A percentile compares a stretch with the other conserved stretches of the same genome.
phyloP scores from a whole-genome alignment of 2,329 filamentous ascomycete genomes.

The Xylaria sp. region DNA sequence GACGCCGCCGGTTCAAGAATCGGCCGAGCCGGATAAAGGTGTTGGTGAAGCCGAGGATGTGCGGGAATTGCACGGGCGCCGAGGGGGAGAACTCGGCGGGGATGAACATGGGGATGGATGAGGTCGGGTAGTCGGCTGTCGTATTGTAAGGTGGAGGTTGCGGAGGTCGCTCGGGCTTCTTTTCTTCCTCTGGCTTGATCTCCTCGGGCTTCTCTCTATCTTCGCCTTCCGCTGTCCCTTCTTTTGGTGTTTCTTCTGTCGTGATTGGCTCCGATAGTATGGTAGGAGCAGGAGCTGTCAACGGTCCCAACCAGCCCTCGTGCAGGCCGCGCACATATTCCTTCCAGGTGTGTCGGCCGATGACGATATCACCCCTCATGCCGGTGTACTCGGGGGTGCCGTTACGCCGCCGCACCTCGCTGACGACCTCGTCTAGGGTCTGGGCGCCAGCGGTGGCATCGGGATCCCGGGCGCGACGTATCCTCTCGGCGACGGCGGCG shows the following conservation, averaged over 20 bases:
- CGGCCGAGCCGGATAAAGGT: conserved; percentile 87
- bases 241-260: conserved; percentile 25
- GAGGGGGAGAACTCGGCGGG: conserved; percentile 79
- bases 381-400: conserved; percentile 78
- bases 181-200: conserved; percentile 59
- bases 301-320: conserved; percentile 93
- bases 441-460: conserved; percentile 56
- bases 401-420: conserved; percentile 70
- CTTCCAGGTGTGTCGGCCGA: conserved; percentile 95
- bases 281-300: conserved; percentile 72
- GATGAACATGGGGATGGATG: conserved; percentile 70
- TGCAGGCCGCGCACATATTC: conserved; percentile 94
- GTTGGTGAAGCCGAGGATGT: conserved; percentile 91
- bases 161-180: conserved; percentile 66
- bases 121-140: conserved; percentile 74
- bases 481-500: conserved; percentile 85
- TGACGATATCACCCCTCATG: conserved; percentile 82
- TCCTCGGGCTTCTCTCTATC: conserved; percentile 53
- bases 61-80: conserved; percentile 79
- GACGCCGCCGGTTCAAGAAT: conserved; percentile 82
- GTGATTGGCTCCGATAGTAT: conserved; percentile 44
- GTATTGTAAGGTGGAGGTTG: conserved; percentile 80
- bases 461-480: conserved; percentile 75
- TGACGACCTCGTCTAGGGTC: conserved; percentile 68
- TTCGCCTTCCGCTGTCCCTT: conserved; percentile 34